A percentile compares a stretch with the other conserved stretches of the same genome.
phyloP scores from a whole-genome alignment of 23 red algal genomes.

The Gracilaria domingensis region DNA sequence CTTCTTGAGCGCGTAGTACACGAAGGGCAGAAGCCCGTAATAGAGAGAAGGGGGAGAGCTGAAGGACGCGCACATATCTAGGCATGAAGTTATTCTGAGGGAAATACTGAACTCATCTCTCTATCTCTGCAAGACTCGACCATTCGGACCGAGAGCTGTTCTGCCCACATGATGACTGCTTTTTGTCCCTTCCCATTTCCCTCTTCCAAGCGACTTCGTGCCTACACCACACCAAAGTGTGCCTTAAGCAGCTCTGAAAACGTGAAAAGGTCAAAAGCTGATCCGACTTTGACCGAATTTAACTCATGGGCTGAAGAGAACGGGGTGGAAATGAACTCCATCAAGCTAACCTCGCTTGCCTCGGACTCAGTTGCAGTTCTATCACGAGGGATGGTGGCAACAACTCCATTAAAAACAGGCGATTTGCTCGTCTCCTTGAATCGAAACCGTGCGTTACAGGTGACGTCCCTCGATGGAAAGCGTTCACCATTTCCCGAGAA shows the following conservation, averaged over 20 bases:
- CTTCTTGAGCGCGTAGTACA: no score
- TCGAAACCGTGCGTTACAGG: conserved; percentile 47
- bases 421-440: conserved; percentile 37
- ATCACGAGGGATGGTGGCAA: conserved; percentile 44
- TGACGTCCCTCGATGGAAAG: conserved; percentile 49
- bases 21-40: no score
- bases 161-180: neutral
- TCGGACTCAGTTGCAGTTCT: neutral
- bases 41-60: no score
- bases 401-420: conserved; percentile 9
- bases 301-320: conserved; percentile 6
- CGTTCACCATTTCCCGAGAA: conserved; percentile 42
- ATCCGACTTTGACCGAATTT: neutral
- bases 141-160: neutral
- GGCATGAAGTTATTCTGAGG: no score
- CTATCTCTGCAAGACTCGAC: neutral
- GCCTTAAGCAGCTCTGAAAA: conserved; percentile 14
- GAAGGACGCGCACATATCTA: no score
- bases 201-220: neutral
- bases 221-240: neutral
- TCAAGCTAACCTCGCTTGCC: neutral
- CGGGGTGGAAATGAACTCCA: neutral
- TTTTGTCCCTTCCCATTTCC: neutral
- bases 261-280: neutral
- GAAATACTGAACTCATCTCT: no score